Evolutionary conservation across 2,329 filamentous ascomycete genomes (phyloP).

Genomic region (Dactylellina drechsleri): DNA sequence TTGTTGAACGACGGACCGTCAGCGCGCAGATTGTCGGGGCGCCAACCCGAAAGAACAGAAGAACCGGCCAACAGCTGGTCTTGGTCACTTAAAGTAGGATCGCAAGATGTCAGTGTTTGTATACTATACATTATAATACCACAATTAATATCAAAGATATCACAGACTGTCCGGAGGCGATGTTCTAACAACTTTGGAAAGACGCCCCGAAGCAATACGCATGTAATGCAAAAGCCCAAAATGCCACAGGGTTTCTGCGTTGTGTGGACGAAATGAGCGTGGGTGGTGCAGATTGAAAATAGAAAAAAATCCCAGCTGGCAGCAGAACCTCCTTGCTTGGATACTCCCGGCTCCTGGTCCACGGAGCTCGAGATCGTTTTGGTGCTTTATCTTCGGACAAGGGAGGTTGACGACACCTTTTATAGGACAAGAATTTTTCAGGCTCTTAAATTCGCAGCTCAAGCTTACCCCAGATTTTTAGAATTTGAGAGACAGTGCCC

Average conservation of each 20-base stretch:
- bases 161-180: background rate
- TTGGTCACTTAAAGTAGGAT: background rate
- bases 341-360: slow-evolving; percentile 34
- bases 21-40: background rate
- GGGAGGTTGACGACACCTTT: slow-evolving; percentile 38
- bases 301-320: slow-evolving; percentile 20
- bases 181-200: background rate
- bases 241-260: slow-evolving; percentile 46
- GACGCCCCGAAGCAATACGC: background rate
- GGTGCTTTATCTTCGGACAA: slow-evolving; percentile 24
- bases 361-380: slow-evolving; percentile 30
- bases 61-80: background rate
- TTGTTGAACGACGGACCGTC: background rate
- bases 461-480: slow-evolving; percentile 50
- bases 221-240: slow-evolving; percentile 8
- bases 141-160: background rate
- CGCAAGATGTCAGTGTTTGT: background rate
- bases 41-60: background rate
- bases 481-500: slow-evolving; percentile 2
- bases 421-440: slow-evolving; percentile 26
- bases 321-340: background rate
- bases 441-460: slow-evolving; percentile 19
- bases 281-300: background rate
- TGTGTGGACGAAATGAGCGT: slow-evolving; percentile 32
- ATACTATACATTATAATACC: slow-evolving; percentile 13